Evolutionary conservation across 2,329 filamentous ascomycete species (phyloP).

Genomic region (Fusarium ramigenum): DNA sequence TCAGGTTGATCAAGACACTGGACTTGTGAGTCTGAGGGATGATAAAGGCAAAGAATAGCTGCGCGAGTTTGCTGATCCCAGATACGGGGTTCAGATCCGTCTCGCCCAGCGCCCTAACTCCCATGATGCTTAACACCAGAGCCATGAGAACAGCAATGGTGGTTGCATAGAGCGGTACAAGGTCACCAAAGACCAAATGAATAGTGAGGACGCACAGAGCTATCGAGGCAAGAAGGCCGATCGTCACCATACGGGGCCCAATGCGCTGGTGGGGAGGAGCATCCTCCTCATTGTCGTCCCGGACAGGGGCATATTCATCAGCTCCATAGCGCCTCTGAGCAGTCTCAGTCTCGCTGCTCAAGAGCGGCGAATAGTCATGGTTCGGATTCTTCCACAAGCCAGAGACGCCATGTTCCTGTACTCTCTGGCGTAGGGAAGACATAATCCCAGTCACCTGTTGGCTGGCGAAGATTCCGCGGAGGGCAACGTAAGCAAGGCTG

Average conservation of each 20-base stretch:
- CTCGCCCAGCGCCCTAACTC: conserved; percentile 74
- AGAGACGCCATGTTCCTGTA: conserved; percentile 33
- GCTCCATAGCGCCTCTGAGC: not conserved
- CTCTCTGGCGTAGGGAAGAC: conserved; percentile 9
- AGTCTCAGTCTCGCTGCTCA: conserved; percentile 10
- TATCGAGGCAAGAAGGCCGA: conserved; percentile 82
- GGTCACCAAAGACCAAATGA: conserved; percentile 81
- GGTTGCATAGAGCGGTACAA: conserved; percentile 82
- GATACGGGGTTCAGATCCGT: conserved; percentile 97
- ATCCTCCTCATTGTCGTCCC: conserved; percentile 71
- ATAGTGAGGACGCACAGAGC: conserved; percentile 83
- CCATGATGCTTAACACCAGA: conserved; percentile 79
- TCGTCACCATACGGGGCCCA: conserved; percentile 72
- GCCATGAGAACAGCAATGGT: conserved; percentile 85
- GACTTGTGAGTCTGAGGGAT: conserved; percentile 83
- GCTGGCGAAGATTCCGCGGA: conserved; percentile 63
- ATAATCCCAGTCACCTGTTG: conserved; percentile 1
- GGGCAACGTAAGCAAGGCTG: conserved; percentile 81
- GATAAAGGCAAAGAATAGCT: conserved; percentile 92
- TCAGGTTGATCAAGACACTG: conserved; percentile 92
- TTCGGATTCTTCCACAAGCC: conserved; percentile 30
- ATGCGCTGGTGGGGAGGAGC: conserved; percentile 87
- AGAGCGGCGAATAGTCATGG: conserved; percentile 41
- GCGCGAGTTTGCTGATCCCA: conserved; percentile 95
- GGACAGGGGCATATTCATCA: conserved; percentile 8